Percentiles rank a stretch among this genome's conserved stretches.
phyloP scores from a whole-genome alignment of 176 grass and related monocot genomes.

The Musa beccarii region DNA sequence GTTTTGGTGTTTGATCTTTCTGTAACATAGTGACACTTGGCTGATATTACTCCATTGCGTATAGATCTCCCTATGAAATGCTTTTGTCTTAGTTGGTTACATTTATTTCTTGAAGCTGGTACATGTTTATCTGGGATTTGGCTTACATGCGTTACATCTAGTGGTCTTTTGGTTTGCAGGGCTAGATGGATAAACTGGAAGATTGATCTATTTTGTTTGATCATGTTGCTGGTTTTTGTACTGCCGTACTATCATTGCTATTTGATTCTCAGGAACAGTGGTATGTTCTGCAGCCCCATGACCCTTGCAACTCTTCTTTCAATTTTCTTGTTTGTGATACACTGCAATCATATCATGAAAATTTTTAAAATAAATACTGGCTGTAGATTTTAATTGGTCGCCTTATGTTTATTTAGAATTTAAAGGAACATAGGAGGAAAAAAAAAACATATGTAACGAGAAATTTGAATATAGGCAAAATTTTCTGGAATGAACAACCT shows the following conservation, averaged over 20 bases:
- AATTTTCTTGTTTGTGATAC: not conserved
- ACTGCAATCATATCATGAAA: not conserved
- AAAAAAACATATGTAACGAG: no score
- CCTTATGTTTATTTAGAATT: not conserved
- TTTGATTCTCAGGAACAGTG: conserved; percentile 80
- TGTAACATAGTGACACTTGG: no score
- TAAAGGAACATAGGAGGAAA: no score
- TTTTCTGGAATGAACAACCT: no score
- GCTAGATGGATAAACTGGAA: conserved; percentile 97
- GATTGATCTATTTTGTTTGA: conserved; percentile 95
- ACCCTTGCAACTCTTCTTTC: not conserved
- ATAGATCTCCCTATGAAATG: no score
- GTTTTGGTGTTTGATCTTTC: not conserved
- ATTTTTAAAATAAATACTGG: not conserved
- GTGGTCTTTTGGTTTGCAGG: conserved; percentile 21
- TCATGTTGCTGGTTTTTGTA: conserved; percentile 81
- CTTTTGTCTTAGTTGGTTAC: no score
- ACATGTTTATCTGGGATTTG: not conserved
- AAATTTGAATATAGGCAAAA: no score
- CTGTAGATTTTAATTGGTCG: not conserved
- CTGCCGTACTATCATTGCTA: conserved; percentile 97
- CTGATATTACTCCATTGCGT: no score
- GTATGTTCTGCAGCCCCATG: conserved; percentile 17
- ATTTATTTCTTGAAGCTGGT: no score
- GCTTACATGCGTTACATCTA: not conserved